Base-by-base conservation (phyloP, 208 protist genomes). In the Wallacemonas sp. region DNA sequence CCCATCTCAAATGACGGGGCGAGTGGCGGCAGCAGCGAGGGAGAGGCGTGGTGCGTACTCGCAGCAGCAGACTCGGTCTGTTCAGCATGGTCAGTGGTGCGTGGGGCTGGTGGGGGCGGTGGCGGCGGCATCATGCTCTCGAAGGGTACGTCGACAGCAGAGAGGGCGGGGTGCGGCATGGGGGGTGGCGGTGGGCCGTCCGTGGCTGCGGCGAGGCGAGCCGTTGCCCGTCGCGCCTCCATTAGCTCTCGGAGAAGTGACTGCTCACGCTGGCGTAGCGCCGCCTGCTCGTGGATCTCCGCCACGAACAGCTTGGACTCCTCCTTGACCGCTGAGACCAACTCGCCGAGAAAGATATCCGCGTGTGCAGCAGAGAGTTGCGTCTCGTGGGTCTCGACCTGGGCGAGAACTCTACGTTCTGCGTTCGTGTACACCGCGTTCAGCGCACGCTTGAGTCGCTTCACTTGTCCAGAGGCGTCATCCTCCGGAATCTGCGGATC, bases 381-480 rank as follows among this genome's bases (percentile, higher is more conserved):
- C n/a, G n/a, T n/a, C n/a, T n/a, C n/a, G n/a, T n/a, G 47, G 5
- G 66, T 59, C 2, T 56, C 12, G 26, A 55, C 69, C 15, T 60
- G 17, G 1, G 63, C 60, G 24, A 19, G 56, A 0, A 91, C 22
- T 39, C 84, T 66, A 19, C 58, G 66, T 61, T 88, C 81, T 19
- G 82, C 64, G 19, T 72, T 62, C 19, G 61, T 70, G 44, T 86
- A 88, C 15, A 82, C 62, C 2, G 73, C 70, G 60, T 88, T 91
- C 62, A 91, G 46, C 21, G 68, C 71, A 30, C 82, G 76, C 39
- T 80, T 74, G 3, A 92, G 62, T 2, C 67, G 59, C 45, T 84
- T 83, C 61, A 80, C 77, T 60, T 80, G 73, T 36, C 67, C 58
- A 28, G 58, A 39, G 38, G 56, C 62, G 17, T 45, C 76, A 47